Evolutionary conservation across 2,329 filamentous ascomycete genomes (phyloP).

Genomic region (Colletotrichum salicis): DNA sequence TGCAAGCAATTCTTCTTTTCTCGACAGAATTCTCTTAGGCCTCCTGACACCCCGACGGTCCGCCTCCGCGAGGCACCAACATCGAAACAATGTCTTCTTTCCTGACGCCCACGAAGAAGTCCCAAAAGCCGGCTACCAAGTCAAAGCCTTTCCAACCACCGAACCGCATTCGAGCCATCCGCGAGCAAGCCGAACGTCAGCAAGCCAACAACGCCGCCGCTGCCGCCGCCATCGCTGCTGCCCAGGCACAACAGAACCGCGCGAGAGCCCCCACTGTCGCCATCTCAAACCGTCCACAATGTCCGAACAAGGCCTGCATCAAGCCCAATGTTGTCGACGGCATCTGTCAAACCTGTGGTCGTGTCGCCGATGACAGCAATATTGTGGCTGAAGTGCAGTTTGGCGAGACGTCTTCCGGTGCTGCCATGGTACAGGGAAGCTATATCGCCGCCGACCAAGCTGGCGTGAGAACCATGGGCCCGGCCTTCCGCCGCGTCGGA

Average conservation of each 20-base stretch:
- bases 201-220: constrained; percentile 47
- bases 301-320: constrained; percentile 70
- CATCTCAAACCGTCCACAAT: constrained; percentile 54
- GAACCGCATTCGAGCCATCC: constrained; percentile 62
- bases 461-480: constrained; percentile 74
- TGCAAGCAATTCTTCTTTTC: neutral
- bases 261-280: constrained; percentile 46
- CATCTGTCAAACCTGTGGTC: constrained; percentile 86
- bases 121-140: constrained; percentile 41
- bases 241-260: constrained; percentile 26
- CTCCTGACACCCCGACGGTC: neutral
- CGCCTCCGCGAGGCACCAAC: neutral
- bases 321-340: constrained; percentile 71
- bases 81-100: constrained; percentile 57
- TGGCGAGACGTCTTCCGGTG: constrained; percentile 85
- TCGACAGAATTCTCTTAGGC: neutral
- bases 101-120: constrained; percentile 53
- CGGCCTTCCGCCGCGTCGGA: constrained; percentile 69
- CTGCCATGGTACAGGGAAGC: constrained; percentile 89
- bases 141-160: constrained; percentile 56
- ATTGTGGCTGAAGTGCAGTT: constrained; percentile 94
- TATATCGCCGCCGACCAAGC: constrained; percentile 89
- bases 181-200: constrained; percentile 61
- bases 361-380: constrained; percentile 83
- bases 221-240: constrained; percentile 39